Evolutionary conservation across 78 protist species (phyloP).

Genomic region (Tieghemostelium lacteum): DNA sequence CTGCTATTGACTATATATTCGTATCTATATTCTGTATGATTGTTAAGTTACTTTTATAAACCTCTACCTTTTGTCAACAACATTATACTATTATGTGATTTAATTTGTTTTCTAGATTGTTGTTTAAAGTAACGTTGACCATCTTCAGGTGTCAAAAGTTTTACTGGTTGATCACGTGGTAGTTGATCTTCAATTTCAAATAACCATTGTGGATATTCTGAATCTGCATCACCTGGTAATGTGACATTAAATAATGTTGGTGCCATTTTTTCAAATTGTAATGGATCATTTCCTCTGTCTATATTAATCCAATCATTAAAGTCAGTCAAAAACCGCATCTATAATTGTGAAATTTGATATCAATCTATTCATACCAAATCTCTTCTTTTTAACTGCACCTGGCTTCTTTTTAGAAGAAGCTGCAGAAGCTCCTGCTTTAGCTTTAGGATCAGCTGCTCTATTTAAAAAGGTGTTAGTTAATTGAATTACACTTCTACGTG

Average conservation of each 20-base stretch:
- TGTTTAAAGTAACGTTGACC: constrained; percentile 66
- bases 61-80: constrained; percentile 62
- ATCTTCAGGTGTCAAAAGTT: constrained; percentile 55
- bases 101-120: constrained; percentile 32
- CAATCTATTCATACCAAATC: constrained; percentile 18
- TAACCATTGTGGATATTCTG: constrained; percentile 35
- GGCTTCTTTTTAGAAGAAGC: constrained; percentile 38
- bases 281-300: constrained; percentile 66
- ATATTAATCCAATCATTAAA: background rate
- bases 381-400: constrained; percentile 63
- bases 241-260: constrained; percentile 15
- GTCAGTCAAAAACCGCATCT: background rate
- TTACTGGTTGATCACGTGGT: constrained; percentile 54
- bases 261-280: constrained; percentile 29
- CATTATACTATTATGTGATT: constrained; percentile 47
- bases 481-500: constrained; percentile 3
- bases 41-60: constrained; percentile 6
- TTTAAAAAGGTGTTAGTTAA: background rate
- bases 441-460: constrained; percentile 44
- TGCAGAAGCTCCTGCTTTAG: constrained; percentile 22
- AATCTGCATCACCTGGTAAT: constrained; percentile 1
- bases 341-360: background rate
- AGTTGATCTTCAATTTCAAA: constrained; percentile 19
- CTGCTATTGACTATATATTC: background rate
- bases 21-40: background rate